Conservation (phyloP, 139 green algal species). For the Chlamydomonas sp. region DNA sequence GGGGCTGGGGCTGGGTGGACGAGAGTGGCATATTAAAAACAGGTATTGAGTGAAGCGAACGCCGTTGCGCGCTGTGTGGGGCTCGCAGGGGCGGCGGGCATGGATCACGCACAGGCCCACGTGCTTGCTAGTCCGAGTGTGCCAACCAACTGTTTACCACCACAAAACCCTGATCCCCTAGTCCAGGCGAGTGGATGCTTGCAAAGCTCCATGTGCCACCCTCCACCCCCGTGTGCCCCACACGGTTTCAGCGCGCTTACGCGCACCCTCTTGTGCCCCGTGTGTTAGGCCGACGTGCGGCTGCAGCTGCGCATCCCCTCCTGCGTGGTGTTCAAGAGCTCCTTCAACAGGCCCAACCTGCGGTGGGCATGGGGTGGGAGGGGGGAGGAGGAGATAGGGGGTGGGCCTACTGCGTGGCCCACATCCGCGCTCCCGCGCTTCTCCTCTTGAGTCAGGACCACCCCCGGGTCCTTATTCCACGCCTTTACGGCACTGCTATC, state of each 20-base stretch:
- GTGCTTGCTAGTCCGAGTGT: background rate
- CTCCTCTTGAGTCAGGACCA: background rate
- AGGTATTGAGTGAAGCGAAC: too few species aligned
- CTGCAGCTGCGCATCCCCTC: conserved; percentile 65
- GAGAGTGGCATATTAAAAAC: too few species aligned
- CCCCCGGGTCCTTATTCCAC: background rate
- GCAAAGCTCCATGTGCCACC: background rate
- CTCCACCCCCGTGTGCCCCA: background rate
- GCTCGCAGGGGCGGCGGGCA: too few species aligned
- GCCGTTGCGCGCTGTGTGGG: too few species aligned
- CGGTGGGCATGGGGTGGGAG: conserved; percentile 34
- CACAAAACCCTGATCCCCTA: background rate
- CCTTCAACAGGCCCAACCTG: conserved; percentile 96
- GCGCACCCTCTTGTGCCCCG: background rate
- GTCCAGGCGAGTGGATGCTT: background rate
- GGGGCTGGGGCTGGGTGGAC: too few species aligned
- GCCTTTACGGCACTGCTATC: background rate
- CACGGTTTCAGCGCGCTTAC: background rate
- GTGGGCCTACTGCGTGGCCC: background rate
- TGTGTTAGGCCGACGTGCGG: conserved; percentile 54
- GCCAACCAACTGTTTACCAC: background rate
- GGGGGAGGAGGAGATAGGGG: background rate
- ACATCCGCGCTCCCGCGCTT: background rate
- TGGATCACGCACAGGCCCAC: too few species aligned
- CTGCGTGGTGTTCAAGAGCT: conserved; percentile 86